phyloP scores from a whole-genome alignment of 1,284 basidiomycete species.

The Naganishia albida region DNA sequence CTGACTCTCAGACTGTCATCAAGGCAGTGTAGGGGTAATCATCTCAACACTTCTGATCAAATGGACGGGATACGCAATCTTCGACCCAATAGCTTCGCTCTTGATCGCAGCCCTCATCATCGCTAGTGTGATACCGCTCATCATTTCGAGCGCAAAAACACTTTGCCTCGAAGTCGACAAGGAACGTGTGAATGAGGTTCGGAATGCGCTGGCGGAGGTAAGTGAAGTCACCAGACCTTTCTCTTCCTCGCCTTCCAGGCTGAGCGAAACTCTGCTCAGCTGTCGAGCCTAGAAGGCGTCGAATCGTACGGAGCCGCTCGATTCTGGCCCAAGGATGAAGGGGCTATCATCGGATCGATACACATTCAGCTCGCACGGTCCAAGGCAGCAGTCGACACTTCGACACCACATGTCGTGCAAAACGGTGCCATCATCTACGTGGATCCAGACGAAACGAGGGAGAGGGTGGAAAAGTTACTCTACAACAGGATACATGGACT shows the following conservation, averaged over 20 bases:
- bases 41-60: slow-evolving; percentile 94
- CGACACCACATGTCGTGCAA: slow-evolving; percentile 55
- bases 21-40: slow-evolving; percentile 81
- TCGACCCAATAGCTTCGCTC: slow-evolving; percentile 95
- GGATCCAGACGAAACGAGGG: slow-evolving; percentile 33
- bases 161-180: slow-evolving; percentile 78
- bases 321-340: slow-evolving; percentile 95
- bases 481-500: slow-evolving; percentile 72
- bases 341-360: slow-evolving; percentile 82
- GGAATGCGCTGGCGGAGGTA: slow-evolving; percentile 75
- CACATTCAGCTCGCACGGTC: slow-evolving; percentile 71
- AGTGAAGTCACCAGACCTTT: slow-evolving; percentile 36
- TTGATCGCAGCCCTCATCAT: slow-evolving; percentile 96
- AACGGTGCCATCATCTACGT: slow-evolving; percentile 27
- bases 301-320: slow-evolving; percentile 76
- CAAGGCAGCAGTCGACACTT: slow-evolving; percentile 61
- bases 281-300: slow-evolving; percentile 70
- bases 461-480: slow-evolving; percentile 69
- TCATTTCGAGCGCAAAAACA: slow-evolving; percentile 87
- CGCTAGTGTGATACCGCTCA: slow-evolving; percentile 90
- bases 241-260: not conserved
- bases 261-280: slow-evolving; percentile 52
- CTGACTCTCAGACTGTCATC: not conserved
- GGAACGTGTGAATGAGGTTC: slow-evolving; percentile 67
- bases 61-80: slow-evolving; percentile 98